These are phyloP conservation scores for Vanderwaltozyma polyspora DNA, from an alignment of 805 yeast genomes.

Conservation along the genomic window DNA sequence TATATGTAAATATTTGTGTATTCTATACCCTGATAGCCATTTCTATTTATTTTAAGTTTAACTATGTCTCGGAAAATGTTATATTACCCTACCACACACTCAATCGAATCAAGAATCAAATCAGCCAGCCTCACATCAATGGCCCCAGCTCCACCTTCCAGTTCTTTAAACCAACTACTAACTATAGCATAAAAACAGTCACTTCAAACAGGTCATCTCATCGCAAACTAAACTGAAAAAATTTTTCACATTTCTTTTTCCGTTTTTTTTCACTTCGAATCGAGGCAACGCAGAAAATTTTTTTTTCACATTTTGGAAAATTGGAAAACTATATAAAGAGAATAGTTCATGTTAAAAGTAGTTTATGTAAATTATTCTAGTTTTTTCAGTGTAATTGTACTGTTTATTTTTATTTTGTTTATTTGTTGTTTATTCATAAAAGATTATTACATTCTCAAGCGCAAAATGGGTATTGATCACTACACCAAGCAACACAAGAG, in stretches of 20 bases:
- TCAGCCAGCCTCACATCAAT: too few species aligned
- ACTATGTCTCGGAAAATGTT: too few species aligned
- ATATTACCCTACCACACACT: too few species aligned
- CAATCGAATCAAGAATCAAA: too few species aligned
- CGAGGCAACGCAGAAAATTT: too few species aligned
- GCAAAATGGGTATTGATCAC: conserved; percentile 94
- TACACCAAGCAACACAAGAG: conserved; percentile 91
- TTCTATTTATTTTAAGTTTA: too few species aligned
- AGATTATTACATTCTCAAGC: too few species aligned
- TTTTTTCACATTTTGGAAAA: too few species aligned
- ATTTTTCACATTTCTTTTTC: not conserved
- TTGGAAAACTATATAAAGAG: not conserved
- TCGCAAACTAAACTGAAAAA: not conserved
- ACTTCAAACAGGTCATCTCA: not conserved
- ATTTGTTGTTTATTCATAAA: not conserved
- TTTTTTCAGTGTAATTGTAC: not conserved
- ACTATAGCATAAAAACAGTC: not conserved
- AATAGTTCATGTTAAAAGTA: not conserved
- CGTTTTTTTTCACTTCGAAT: not conserved
- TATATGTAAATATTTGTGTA: too few species aligned
- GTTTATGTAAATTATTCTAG: too few species aligned
- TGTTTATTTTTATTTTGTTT: not conserved
- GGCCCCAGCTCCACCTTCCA: too few species aligned
- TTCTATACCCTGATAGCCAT: not conserved
- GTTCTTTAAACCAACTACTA: too few species aligned